Evolutionary conservation across 2,329 filamentous ascomycete species (phyloP).

Genomic region (Talaromyces amestolkiae): DNA sequence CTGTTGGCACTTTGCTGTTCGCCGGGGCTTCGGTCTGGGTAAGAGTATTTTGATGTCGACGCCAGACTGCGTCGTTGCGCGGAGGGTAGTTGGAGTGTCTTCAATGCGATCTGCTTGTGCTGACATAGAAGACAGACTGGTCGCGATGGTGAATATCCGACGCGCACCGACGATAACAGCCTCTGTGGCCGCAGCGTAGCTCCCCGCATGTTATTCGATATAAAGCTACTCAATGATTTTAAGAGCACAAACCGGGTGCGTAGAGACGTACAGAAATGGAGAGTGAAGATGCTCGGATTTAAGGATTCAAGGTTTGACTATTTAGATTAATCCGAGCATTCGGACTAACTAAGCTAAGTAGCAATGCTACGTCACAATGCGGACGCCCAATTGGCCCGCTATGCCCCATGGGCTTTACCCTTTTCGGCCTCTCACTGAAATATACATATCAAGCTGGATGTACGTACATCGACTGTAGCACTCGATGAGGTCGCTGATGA

Average conservation of each 20-base stretch:
- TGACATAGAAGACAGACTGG: constrained; percentile 13
- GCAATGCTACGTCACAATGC: constrained; percentile 8
- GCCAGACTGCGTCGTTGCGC: constrained; percentile 11
- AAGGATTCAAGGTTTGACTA: constrained; percentile 7
- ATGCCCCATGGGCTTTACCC: neutral
- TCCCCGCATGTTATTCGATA: neutral
- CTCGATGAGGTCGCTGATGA: neutral
- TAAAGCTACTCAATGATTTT: too few relatives aligned
- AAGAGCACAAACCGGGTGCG: neutral
- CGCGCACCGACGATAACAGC: neutral
- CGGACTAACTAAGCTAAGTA: neutral
- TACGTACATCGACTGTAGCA: neutral
- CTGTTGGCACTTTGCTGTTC: neutral
- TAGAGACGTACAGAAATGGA: neutral
- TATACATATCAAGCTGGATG: neutral
- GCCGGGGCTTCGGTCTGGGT: neutral
- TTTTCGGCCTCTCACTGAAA: neutral
- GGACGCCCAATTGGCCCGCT: neutral
- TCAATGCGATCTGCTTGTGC: neutral
- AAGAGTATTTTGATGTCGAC: neutral
- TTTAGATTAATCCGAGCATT: neutral
- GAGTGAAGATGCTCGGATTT: neutral
- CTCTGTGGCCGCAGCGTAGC: constrained; percentile 7
- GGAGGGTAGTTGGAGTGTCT: neutral
- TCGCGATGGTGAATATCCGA: neutral